Percentiles rank a stretch among this genome's conserved stretches.
phyloP scores from a whole-genome alignment of 345 rosid species.

The Lumnitzera littorea region DNA sequence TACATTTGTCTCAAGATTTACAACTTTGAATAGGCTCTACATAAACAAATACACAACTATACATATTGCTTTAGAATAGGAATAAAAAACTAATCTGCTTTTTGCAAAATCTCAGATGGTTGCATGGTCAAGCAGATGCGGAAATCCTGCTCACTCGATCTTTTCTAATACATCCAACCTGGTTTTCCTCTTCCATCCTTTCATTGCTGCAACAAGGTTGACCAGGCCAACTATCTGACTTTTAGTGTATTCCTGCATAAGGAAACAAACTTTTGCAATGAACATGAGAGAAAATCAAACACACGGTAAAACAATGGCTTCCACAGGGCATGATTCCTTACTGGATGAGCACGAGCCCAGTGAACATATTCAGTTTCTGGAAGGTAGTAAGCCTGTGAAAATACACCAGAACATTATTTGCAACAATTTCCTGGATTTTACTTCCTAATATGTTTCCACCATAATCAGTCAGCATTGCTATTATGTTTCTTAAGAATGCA shows the following conservation, averaged over 20 bases:
- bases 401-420: background rate
- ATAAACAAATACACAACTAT: constrained; percentile 13
- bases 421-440: too few species aligned
- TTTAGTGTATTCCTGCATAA: constrained; percentile 69
- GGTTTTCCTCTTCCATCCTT: constrained; percentile 95
- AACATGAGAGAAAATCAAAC: background rate
- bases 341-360: constrained; percentile 94
- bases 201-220: constrained; percentile 87
- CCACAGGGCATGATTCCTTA: constrained; percentile 23
- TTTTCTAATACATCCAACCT: constrained; percentile 76
- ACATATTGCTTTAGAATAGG: constrained; percentile 4
- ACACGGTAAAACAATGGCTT: background rate
- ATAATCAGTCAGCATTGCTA: too few species aligned
- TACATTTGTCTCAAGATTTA: too few species aligned
- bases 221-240: constrained; percentile 70
- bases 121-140: constrained; percentile 1
- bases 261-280: background rate
- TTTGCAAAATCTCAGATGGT: constrained; percentile 10
- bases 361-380: constrained; percentile 96
- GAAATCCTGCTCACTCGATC: constrained; percentile 47
- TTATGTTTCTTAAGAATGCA: too few species aligned
- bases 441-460: too few species aligned
- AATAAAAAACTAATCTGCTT: background rate
- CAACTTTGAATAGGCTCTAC: constrained; percentile 11
- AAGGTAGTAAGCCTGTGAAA: constrained; percentile 77